These are phyloP conservation scores for Chloris gayana DNA, from an alignment of 176 grass and related monocot genomes.

Conservation along the genomic window DNA sequence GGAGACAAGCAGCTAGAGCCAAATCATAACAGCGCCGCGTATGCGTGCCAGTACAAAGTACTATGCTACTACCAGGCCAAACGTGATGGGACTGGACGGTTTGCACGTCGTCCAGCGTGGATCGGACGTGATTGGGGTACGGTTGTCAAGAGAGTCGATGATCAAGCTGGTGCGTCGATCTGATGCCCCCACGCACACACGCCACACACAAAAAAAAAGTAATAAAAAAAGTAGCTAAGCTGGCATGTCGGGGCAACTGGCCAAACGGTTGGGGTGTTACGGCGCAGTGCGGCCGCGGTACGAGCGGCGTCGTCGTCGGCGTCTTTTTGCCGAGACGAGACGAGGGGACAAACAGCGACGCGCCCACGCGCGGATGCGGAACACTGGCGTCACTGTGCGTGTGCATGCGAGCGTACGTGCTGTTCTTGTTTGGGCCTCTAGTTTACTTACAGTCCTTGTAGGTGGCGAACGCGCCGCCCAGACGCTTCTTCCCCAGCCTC, in stretches of 20 bases:
- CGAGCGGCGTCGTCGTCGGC: not conserved
- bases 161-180: not conserved
- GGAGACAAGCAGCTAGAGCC: not conserved
- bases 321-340: no score
- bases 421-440: not conserved
- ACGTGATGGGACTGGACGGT: not conserved
- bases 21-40: not conserved
- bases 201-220: no score
- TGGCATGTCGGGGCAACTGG: constrained; percentile 19
- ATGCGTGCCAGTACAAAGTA: not conserved
- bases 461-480: constrained; percentile 65
- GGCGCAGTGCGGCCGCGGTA: constrained; percentile 5
- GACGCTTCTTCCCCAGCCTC: constrained; percentile 70
- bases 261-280: not conserved
- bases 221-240: constrained; percentile 11
- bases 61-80: not conserved
- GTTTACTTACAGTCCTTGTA: constrained; percentile 64
- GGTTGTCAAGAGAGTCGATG: not conserved
- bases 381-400: not conserved
- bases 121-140: not conserved
- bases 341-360: constrained; percentile 12
- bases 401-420: not conserved
- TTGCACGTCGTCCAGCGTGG: not conserved
- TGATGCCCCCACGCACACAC: no score
- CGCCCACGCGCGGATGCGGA: not conserved